A percentile compares a stretch with the other conserved stretches of the same genome.
Evolutionary conservation across 371 early-diverging fungal species (phyloP).

Genomic region (Mortierella sp.): DNA sequence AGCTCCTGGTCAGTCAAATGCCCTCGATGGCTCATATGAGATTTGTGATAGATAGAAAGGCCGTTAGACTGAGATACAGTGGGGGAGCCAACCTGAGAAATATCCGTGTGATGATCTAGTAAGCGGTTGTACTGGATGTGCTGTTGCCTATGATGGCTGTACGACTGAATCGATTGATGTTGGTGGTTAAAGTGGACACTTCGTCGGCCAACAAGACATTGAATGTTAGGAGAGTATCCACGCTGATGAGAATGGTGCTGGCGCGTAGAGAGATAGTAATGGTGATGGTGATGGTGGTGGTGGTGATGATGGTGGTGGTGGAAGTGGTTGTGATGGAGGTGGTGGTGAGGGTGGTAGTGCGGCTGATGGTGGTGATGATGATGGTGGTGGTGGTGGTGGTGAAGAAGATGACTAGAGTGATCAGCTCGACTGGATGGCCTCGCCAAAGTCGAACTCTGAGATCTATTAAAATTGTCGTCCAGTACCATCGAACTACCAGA

Average conservation of each 20-base stretch:
- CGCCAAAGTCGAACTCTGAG: neutral
- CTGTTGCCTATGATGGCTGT: too few species aligned
- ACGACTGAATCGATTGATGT: too few species aligned
- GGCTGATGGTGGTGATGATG: neutral
- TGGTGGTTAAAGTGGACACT: too few species aligned
- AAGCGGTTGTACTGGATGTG: too few species aligned
- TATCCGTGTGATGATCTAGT: too few species aligned
- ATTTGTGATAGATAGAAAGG: too few species aligned
- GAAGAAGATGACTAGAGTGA: neutral
- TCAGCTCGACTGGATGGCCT: neutral
- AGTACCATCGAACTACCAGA: neutral
- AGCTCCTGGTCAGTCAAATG: conserved; percentile 4
- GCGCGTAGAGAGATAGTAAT: neutral
- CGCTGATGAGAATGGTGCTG: neutral
- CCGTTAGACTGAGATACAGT: too few species aligned
- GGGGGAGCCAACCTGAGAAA: too few species aligned
- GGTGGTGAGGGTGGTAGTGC: too few species aligned
- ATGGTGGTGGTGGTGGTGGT: conserved; percentile 1
- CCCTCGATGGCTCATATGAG: too few species aligned
- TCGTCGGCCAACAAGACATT: too few species aligned
- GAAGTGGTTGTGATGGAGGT: neutral
- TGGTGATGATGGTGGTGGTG: conserved; percentile 4
- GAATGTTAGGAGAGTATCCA: neutral
- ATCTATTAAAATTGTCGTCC: neutral
- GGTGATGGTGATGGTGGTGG: conserved; percentile 1